phyloP scores from a whole-genome alignment of 768 basidiomycete genomes.

The Cystobasidium onofrii region DNA sequence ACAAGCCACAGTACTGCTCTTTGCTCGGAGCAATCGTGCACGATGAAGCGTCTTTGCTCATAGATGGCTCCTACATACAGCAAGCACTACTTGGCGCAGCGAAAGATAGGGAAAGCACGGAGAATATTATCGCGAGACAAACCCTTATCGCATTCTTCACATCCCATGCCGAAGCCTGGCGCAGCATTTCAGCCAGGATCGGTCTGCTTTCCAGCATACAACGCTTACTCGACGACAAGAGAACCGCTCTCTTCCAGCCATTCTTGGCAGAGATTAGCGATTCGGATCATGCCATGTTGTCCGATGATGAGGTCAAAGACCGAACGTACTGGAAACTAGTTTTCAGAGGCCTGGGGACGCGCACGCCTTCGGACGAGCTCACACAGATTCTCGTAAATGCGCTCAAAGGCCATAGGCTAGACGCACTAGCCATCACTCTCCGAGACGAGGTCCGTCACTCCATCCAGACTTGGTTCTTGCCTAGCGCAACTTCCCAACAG shows the following conservation, averaged over 20 bases:
- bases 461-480: not conserved
- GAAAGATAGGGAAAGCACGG: not conserved
- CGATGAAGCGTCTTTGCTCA: not conserved
- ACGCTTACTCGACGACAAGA: not conserved
- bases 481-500: not conserved
- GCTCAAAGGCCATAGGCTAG: not conserved
- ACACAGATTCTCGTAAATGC: not conserved
- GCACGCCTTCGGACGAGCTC: not conserved
- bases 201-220: not conserved
- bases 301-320: not conserved
- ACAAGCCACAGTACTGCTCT: slow-evolving; percentile 34
- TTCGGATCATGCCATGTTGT: not conserved
- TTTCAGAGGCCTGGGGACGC: not conserved
- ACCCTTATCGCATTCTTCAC: not conserved
- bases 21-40: slow-evolving; percentile 1
- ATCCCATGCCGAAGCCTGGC: not conserved
- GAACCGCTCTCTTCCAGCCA: not conserved
- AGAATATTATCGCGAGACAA: not conserved
- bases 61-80: not conserved
- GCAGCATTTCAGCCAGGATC: not conserved
- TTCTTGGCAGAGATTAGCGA: not conserved
- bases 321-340: not conserved
- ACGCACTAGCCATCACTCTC: not conserved
- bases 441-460: not conserved
- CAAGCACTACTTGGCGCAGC: not conserved